Evolutionary conservation across 176 grass and related monocot genomes (phyloP).

Genomic region (Ensete glaucum): DNA sequence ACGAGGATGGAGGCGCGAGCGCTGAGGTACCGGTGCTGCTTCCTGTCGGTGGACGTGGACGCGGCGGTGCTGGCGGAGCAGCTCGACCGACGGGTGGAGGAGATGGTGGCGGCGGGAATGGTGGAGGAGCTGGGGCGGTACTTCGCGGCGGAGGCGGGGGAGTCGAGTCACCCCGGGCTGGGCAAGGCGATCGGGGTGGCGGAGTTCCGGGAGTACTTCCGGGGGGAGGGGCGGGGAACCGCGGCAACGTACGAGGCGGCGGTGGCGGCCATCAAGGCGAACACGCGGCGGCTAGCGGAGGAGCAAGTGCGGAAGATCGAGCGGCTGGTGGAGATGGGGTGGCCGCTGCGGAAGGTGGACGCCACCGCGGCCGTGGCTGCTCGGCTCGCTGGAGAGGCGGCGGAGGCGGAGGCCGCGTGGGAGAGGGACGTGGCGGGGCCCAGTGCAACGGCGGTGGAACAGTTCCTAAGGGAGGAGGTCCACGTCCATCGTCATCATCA

Average conservation of each 20-base stretch:
- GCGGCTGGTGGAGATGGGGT: slow-evolving; percentile 43
- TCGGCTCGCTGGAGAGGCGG: slow-evolving; percentile 5
- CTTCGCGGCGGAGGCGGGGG: slow-evolving; percentile 31
- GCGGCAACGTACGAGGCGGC: slow-evolving; percentile 19
- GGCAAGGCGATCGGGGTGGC: slow-evolving; percentile 66
- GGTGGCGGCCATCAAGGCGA: slow-evolving; percentile 48
- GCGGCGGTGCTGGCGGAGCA: slow-evolving; percentile 30
- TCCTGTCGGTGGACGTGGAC: slow-evolving; percentile 62
- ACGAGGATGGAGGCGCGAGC: neutral
- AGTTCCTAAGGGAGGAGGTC: slow-evolving; percentile 23
- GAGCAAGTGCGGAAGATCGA: slow-evolving; percentile 54
- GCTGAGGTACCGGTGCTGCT: slow-evolving; percentile 38
- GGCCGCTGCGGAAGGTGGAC: slow-evolving; percentile 46
- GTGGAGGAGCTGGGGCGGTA: slow-evolving; percentile 50
- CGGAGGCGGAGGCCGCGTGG: slow-evolving; percentile 25
- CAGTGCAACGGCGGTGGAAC: slow-evolving; percentile 27
- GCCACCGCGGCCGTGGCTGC: slow-evolving; percentile 39
- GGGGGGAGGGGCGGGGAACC: neutral
- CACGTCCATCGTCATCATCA: neutral
- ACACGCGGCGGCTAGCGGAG: slow-evolving; percentile 44
- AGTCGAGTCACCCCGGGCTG: slow-evolving; percentile 31
- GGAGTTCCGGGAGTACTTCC: slow-evolving; percentile 46
- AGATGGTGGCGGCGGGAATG: slow-evolving; percentile 60
- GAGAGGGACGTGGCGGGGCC: slow-evolving; percentile 50
- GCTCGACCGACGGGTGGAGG: slow-evolving; percentile 63